Evolutionary conservation across 345 rosid species (phyloP), one percentile per base, ranked within the genome.

Genomic region (Rubroshorea leprosula): DNA sequence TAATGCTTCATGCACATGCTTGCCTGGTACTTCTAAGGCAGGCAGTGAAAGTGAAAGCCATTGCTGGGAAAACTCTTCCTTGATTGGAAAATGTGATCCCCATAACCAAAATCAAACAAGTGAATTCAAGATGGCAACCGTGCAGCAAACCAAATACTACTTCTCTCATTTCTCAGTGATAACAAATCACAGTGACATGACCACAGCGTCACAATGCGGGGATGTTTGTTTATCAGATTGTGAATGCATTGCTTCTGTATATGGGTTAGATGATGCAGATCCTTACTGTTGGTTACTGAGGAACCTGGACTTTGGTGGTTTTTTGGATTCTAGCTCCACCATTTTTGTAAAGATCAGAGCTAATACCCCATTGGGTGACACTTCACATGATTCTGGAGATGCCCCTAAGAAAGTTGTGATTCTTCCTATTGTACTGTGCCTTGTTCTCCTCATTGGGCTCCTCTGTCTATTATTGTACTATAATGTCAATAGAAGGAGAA

Each of bases 201-300:
- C 62, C 15, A 69, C 81, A 2, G 83, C 80, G 16, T 68, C 83
- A 0, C 76, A 55, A 58, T 92, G 98, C 12, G 93, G 98, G 0
- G 92, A 84, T 48, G 80, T 81, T 53, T 88, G 96, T 68, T 67
- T 84, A 35, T 74, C 84, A 0, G 82, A 84, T 54, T 92, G 98
- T 57, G 80, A 88, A 4, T 92, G 98, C 57, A 58, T 81, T 23
- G 98, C 96, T 68, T 84, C 98, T 54, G 89, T 92, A 55, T 88
- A 83, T 16, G 98, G 96, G 20, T 78, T 92, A 48, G 86, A 92
- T 18, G 95, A 84, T 3, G 98, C 88, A 70, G 82, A 76, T 31
- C 89, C 98, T 61, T 92, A 88, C 21, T 92, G 98, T 60, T 92
- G 98, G 96, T 70, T 86, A 45, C 61, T 86, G 53, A 81, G 73